Conservation (phyloP, 2,329 filamentous ascomycete species). For the Dactylellina cionopaga region DNA sequence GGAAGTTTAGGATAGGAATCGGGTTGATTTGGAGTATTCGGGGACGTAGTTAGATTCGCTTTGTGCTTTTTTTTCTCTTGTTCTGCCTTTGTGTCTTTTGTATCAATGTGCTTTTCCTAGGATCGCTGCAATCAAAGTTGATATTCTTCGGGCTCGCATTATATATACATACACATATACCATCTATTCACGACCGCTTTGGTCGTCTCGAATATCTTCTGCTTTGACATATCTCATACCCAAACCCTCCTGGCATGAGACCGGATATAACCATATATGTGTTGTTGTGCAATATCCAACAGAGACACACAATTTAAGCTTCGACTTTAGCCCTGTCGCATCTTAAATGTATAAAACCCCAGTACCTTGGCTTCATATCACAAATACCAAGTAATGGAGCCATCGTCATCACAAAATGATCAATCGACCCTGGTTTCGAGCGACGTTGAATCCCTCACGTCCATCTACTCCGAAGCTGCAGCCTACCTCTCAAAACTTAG, state of each 20-base stretch:
- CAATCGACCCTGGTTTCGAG: slow-evolving; percentile 3
- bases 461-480: slow-evolving; percentile 31
- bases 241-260: too few species aligned
- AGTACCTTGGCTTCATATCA: background rate
- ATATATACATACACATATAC: background rate
- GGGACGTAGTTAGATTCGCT: slow-evolving; percentile 32
- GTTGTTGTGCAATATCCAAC: slow-evolving; percentile 30
- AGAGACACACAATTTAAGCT: slow-evolving; percentile 16
- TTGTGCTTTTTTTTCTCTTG: background rate
- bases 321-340: slow-evolving; percentile 9
- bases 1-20: slow-evolving; percentile 13
- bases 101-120: background rate
- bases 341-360: slow-evolving; percentile 1
- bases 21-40: slow-evolving; percentile 17
- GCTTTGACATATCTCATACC: background rate
- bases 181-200: background rate
- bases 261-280: background rate
- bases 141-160: background rate
- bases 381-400: background rate
- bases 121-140: background rate
- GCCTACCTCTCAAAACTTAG: slow-evolving; percentile 31
- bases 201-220: background rate
- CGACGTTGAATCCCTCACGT: slow-evolving; percentile 22
- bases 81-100: background rate
- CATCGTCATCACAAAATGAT: background rate